Percentiles rank a stretch among this genome's conserved stretches.
Conservation (phyloP, 163 green algal species). For the Chlorella variabilis region DNA sequence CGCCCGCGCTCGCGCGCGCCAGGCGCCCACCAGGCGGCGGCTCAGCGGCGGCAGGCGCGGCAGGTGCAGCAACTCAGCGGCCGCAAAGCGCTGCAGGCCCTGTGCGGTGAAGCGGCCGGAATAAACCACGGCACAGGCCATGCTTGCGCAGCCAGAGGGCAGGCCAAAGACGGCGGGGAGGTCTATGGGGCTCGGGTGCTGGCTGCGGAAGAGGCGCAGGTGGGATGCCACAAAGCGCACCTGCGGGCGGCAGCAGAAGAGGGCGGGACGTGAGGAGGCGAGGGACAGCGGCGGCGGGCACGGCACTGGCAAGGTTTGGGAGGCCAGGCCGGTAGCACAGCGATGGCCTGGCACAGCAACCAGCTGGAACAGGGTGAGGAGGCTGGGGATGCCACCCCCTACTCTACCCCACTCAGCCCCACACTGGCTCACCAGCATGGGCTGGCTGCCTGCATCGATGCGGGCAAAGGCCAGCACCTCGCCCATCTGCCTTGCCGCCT, state of each 20-base stretch:
- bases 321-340: too few species aligned
- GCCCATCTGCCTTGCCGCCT: background rate
- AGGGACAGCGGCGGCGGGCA: too few species aligned
- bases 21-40: background rate
- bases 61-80: background rate
- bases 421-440: slow-evolving; percentile 24
- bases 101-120: background rate
- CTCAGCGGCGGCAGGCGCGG: slow-evolving; percentile 1
- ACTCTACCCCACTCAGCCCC: too few species aligned
- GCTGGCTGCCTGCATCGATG: background rate
- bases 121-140: slow-evolving; percentile 14
- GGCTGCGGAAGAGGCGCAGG: slow-evolving; percentile 9
- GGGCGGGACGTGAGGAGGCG: too few species aligned
- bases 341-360: too few species aligned
- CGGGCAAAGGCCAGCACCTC: background rate
- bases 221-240: slow-evolving; percentile 21
- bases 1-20: background rate
- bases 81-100: background rate
- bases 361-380: too few species aligned
- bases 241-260: too few species aligned
- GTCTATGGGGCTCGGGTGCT: background rate
- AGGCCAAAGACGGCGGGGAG: slow-evolving; percentile 13
- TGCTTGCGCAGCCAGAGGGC: slow-evolving; percentile 9
- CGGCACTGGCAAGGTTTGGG: too few species aligned
- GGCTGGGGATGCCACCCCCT: too few species aligned